phyloP scores from a whole-genome alignment of 1,284 basidiomycete species.

The Cryptococcus hybrid region DNA sequence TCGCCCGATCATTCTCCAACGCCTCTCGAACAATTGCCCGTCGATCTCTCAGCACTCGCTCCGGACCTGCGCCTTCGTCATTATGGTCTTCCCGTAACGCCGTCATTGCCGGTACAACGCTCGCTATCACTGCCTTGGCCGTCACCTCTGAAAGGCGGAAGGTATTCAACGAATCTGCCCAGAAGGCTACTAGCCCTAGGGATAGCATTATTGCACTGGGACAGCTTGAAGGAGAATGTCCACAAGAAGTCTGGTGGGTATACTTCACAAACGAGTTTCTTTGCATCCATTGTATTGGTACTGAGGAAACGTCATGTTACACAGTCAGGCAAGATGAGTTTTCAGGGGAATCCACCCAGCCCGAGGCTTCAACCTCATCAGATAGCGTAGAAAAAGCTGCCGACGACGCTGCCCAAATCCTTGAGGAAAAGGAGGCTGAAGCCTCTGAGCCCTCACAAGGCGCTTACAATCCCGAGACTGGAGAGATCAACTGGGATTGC shows the following conservation, averaged over 20 bases:
- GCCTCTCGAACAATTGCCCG: constrained; percentile 4
- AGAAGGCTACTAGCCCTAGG: background rate
- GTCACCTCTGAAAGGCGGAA: no score
- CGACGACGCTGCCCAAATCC: constrained; percentile 10
- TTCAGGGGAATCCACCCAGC: background rate
- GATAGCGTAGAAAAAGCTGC: constrained; percentile 1
- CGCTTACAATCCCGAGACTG: constrained; percentile 83
- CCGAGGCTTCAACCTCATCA: constrained; percentile 1
- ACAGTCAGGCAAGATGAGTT: constrained; percentile 4
- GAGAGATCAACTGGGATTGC: constrained; percentile 98
- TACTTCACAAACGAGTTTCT: constrained; percentile 6
- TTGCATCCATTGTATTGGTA: background rate
- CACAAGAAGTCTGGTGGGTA: background rate
- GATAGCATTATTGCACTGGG: constrained; percentile 22
- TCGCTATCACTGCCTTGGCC: constrained; percentile 2
- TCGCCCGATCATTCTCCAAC: constrained; percentile 5
- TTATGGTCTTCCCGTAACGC: constrained; percentile 6
- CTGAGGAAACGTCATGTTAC: background rate
- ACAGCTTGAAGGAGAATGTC: constrained; percentile 23
- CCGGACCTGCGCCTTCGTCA: constrained; percentile 3
- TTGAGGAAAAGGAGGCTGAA: constrained; percentile 26
- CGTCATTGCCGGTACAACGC: constrained; percentile 7
- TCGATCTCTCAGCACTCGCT: constrained; percentile 1
- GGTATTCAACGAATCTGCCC: constrained; percentile 2
- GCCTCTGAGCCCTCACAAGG: constrained; percentile 37